These are phyloP conservation scores for Phytopythium sindhum DNA, from an alignment of 352 stramenopile genomes.

Conservation along the genomic window DNA sequence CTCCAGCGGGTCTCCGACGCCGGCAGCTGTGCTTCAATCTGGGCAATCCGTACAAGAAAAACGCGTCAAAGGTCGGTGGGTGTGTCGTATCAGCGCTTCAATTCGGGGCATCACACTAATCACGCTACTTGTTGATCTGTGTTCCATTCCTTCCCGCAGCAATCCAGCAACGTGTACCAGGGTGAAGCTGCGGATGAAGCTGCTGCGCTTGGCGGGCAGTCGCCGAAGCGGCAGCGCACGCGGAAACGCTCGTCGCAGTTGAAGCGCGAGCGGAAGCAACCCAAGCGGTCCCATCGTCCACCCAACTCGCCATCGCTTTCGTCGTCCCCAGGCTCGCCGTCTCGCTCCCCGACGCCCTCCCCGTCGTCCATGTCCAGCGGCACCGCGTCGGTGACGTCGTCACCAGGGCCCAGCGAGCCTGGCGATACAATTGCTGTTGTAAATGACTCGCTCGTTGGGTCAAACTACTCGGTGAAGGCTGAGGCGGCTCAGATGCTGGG, in stretches of 20 bases:
- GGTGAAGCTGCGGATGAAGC: constrained; percentile 84
- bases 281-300: constrained; percentile 59
- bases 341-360: constrained; percentile 53
- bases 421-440: constrained; percentile 49
- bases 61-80: constrained; percentile 55
- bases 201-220: constrained; percentile 67
- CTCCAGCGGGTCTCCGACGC: constrained; percentile 57
- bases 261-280: constrained; percentile 74
- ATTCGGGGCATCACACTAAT: not conserved
- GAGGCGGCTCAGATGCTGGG: constrained; percentile 76
- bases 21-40: constrained; percentile 85
- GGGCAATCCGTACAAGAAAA: constrained; percentile 89
- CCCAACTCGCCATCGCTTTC: constrained; percentile 68
- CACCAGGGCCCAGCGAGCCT: constrained; percentile 58
- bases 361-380: constrained; percentile 52
- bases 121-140: not conserved
- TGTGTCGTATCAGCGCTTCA: not conserved
- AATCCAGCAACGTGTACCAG: constrained; percentile 82
- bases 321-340: constrained; percentile 67
- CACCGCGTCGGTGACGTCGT: constrained; percentile 51
- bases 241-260: constrained; percentile 84
- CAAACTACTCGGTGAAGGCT: constrained; percentile 78
- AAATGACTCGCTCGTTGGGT: constrained; percentile 46
- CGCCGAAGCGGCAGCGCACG: constrained; percentile 75
- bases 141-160: constrained; percentile 8